A percentile compares a stretch with the other conserved stretches of the same genome.
phyloP scores from a whole-genome alignment of 441 rosid species.

The Syzygium syzygioides region DNA sequence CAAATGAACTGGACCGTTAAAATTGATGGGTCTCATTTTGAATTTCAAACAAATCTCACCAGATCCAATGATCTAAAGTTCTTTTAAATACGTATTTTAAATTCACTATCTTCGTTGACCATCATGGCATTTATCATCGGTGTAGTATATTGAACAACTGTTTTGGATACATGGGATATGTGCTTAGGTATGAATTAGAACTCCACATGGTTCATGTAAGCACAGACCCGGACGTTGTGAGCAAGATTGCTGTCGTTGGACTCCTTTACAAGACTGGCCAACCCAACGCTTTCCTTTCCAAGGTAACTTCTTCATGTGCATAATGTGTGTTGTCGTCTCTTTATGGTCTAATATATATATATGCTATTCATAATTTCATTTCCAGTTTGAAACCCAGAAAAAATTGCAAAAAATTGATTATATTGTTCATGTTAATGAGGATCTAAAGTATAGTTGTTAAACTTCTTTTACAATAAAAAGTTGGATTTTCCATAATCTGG shows the following conservation, averaged over 20 bases:
- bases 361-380: background rate
- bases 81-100: background rate
- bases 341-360: background rate
- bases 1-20: background rate
- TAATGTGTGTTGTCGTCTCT: slow-evolving; percentile 15
- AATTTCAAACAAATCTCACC: background rate
- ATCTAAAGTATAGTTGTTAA: background rate
- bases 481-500: background rate
- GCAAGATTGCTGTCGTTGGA: background rate
- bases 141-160: background rate
- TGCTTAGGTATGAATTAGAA: background rate
- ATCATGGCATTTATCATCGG: background rate
- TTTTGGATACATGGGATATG: background rate
- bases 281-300: background rate
- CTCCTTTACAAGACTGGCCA: background rate
- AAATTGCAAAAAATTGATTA: background rate
- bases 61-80: background rate
- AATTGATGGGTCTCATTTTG: background rate
- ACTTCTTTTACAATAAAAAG: background rate
- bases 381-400: background rate
- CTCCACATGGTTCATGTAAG: slow-evolving; percentile 3
- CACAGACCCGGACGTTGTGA: background rate
- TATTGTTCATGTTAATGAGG: background rate
- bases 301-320: slow-evolving; percentile 17
- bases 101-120: background rate